Conservation (phyloP, 2,329 filamentous ascomycete genomes). For the Penicillium capsulatum region DNA sequence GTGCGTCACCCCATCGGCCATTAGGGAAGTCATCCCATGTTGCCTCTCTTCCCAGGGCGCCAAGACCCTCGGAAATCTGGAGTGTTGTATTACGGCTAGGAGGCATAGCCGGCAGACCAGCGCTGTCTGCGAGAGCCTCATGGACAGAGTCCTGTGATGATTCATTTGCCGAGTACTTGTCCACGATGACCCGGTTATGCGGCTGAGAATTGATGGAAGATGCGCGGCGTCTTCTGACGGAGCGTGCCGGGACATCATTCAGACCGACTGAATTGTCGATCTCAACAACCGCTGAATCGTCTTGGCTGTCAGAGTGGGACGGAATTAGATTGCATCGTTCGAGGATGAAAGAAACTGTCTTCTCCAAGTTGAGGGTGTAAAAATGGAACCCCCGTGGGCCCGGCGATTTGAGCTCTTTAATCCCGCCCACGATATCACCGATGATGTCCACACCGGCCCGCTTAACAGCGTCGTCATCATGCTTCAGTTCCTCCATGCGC, state of each 20-base stretch:
- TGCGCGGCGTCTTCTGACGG: constrained; percentile 54
- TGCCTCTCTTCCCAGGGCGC: constrained; percentile 81
- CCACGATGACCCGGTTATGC: constrained; percentile 81
- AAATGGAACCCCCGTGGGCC: constrained; percentile 85
- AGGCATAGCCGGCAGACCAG: constrained; percentile 64
- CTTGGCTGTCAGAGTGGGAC: constrained; percentile 43
- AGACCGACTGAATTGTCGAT: constrained; percentile 24
- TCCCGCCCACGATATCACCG: constrained; percentile 73
- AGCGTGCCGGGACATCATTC: constrained; percentile 23
- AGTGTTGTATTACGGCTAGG: constrained; percentile 80
- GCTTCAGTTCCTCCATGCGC: constrained; percentile 50
- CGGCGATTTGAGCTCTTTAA: constrained; percentile 60
- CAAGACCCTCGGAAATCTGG: constrained; percentile 90
- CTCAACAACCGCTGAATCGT: constrained; percentile 45
- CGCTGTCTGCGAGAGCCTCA: constrained; percentile 72
- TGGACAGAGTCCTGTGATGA: constrained; percentile 40
- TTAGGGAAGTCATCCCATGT: constrained; percentile 99
- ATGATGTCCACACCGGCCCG: constrained; percentile 59
- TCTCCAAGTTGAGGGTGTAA: constrained; percentile 94
- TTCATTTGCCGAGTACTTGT: constrained; percentile 44
- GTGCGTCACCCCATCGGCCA: constrained; percentile 88
- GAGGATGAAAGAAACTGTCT: constrained; percentile 88
- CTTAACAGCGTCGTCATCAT: constrained; percentile 48
- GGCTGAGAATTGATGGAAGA: constrained; percentile 81
- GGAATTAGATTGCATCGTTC: constrained; percentile 83